Base-by-base conservation (phyloP, 306 rosid genomes). In the Quercus robur region DNA sequence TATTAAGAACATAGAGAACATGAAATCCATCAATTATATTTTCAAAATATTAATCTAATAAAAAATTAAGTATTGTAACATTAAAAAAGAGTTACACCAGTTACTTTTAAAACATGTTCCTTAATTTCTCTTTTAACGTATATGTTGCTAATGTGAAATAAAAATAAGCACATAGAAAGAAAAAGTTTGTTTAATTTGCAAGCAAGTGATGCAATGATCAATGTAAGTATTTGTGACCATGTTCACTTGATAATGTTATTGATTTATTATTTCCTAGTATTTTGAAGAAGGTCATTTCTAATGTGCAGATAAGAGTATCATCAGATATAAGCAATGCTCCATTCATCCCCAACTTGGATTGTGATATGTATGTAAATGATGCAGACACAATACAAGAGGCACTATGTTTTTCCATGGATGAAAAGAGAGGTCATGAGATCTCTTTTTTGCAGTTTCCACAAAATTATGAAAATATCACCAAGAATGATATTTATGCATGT, bases 371-470 rank as follows among this genome's bases (percentile, higher is more conserved):
- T 63, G 70, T 90, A 70, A 91, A 87, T 71, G 79, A 81, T 26
- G 81, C 90, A 31, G 90, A 88, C 35, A 76, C 81, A 52, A 78
- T 90, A 46, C 78, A 23, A 74, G 94, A 91, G 69, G 77, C 64
- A 21, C 49, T 91, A 1, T 89, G 97, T 56, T 89, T 93, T 79
- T 91, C 88, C 88, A 35, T 91, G 82, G 94, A 93, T 63, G 89
- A 86, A 69, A 67, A 74, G 20, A 80, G 49, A 77, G 93, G 98
- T 70, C 86, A 77, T 2, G 84, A 88, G 49, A 77, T 87, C 5
- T 90, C 93, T 71, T 89, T 49, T 38, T 90, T 91, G 68, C 93
- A 89, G 15, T 85, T 79, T 52, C 94, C 97, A 1, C 97, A 91
- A 44, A 3, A 30, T 70, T 87, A 6, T 59, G 28, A 77, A 23